Base-by-base conservation (phyloP, 345 rosid species). In the Corymbia maculata region DNA sequence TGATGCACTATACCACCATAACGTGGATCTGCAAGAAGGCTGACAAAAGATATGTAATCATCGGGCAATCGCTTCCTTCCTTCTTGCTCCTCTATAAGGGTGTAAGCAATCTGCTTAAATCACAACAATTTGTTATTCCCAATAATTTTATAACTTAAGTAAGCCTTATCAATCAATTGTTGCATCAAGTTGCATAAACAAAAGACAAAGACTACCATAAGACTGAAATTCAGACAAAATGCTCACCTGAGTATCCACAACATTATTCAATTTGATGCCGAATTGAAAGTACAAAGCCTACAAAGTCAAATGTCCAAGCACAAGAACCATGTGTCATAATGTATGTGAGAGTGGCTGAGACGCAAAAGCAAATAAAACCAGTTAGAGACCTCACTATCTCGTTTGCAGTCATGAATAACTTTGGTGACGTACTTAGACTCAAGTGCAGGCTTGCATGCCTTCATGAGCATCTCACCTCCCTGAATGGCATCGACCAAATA, bases 331-430 rank as follows among this genome's bases (percentile, higher is more conserved):
- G 66, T 64, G 32, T 75, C 88, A 80, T 57, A 82, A 89, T 80
- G 70, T 42, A 89, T 13, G 32, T 17, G 51, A 90, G 84, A 86
- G 44, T 90, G 59, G 87, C 70, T 66, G 51, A 70, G 57, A 88
- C 22, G 66, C 70, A 91, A 30, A 90, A 91, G 85, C 51, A 86
- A 90, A 88, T 7, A 90, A 88, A 87, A 88, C 85, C 75, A 89
- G 93, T 87, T 75, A 92, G 91, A 92, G 95, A 96, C 99, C 99
- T 97, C 99, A 86, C 99, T 97, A 88, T 97, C 99, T 88, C 99
- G 95, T 92, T 96, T 97, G 96, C 99, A 97, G 91, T 97, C 99
- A 85, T 97, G 99, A 93, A 97, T 96, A 89, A 97, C 99, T 96
- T 97, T 97, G 47, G 94, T 95, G 95, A 97, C 89, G 93, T 95